Conservation (phyloP, 306 rosid genomes). For the Bauhinia variegata region DNA sequence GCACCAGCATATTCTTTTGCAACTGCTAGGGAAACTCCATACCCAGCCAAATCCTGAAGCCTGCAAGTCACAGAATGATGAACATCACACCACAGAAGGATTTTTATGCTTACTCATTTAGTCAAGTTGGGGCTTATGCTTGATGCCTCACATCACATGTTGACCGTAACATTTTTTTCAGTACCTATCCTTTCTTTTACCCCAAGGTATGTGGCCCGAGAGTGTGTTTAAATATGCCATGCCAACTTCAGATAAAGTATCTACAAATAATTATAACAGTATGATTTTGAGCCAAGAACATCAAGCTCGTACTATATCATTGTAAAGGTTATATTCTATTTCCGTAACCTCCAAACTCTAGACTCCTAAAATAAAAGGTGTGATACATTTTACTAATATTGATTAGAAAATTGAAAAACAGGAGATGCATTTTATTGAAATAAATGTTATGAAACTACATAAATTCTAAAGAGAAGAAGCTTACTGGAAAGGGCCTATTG, state of each 20-base stretch:
- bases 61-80: constrained; percentile 53
- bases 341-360: no score
- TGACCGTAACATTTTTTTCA: no score
- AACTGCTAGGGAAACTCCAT: constrained; percentile 74
- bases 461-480: constrained; percentile 42
- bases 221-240: no score
- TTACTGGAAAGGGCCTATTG: constrained; percentile 95
- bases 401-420: constrained; percentile 8
- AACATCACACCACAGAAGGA: constrained; percentile 20
- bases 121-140: neutral
- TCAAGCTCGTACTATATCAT: no score
- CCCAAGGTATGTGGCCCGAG: no score
- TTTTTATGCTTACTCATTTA: neutral
- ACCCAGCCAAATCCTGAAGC: constrained; percentile 92
- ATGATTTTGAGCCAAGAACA: no score
- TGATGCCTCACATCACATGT: neutral
- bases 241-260: no score
- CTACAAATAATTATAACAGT: no score
- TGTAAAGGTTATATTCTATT: no score
- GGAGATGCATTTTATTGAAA: constrained; percentile 2
- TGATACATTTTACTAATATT: neutral
- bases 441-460: constrained; percentile 25
- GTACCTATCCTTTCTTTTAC: no score
- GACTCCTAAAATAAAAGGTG: neutral
- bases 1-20: constrained; percentile 59